These are phyloP conservation scores for Kodamaea laetipori DNA, from an alignment of 805 yeast genomes.

Conservation along the genomic window DNA sequence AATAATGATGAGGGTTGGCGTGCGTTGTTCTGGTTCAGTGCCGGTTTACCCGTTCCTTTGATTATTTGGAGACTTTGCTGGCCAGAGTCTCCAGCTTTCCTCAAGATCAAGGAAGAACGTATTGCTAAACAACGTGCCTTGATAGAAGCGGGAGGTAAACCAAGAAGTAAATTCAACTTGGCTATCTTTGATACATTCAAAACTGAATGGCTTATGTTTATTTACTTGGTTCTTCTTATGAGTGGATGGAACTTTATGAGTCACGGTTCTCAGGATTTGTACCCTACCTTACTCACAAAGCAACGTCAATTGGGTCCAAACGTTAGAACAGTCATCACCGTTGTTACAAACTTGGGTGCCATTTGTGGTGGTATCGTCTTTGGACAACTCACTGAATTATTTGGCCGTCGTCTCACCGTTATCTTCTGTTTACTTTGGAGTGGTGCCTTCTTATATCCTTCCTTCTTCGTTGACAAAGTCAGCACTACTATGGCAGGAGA, in stretches of 20 bases:
- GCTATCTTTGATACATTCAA: conserved; percentile 13
- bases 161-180: conserved; percentile 1
- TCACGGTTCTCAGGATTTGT: conserved; percentile 76
- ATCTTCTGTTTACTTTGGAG: conserved; percentile 35
- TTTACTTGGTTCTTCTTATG: conserved; percentile 47
- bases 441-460: conserved; percentile 64
- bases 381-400: conserved; percentile 58
- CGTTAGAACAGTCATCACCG: conserved; percentile 58
- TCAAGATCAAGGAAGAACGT: conserved; percentile 9
- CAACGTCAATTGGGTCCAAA: conserved; percentile 52
- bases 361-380: conserved; percentile 61
- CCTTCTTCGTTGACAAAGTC: conserved; percentile 12
- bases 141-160: neutral
- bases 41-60: conserved; percentile 27
- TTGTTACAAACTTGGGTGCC: conserved; percentile 68
- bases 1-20: conserved; percentile 21
- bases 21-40: conserved; percentile 29
- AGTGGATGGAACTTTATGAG: conserved; percentile 71
- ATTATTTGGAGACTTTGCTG: conserved; percentile 23
- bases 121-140: neutral
- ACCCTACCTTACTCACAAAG: conserved; percentile 59
- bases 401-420: conserved; percentile 64
- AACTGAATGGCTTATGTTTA: conserved; percentile 34
- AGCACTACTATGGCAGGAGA: conserved; percentile 53
- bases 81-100: conserved; percentile 13